Percentiles rank a stretch among this genome's conserved stretches.
Evolutionary conservation across 2,329 filamentous ascomycete genomes (phyloP).

Genomic region (Dactylella cylindrospora): DNA sequence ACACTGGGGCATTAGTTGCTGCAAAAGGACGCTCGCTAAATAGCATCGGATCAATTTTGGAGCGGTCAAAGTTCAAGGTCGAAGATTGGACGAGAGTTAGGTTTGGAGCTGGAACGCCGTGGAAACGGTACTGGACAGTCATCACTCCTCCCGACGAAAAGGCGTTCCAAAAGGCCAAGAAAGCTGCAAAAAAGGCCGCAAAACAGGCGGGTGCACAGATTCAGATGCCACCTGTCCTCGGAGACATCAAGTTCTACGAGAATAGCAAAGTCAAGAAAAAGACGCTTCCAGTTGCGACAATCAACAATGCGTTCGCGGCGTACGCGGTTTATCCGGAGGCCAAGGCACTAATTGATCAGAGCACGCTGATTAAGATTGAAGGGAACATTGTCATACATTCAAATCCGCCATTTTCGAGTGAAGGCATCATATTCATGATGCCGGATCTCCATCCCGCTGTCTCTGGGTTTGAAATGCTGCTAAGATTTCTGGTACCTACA

Average conservation of each 20-base stretch:
- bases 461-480: conserved; percentile 90
- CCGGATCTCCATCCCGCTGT: conserved; percentile 90
- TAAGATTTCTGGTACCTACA: conserved; percentile 87
- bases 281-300: conserved; percentile 81
- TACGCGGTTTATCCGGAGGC: conserved; percentile 96
- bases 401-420: conserved; percentile 71
- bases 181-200: conserved; percentile 72
- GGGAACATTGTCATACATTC: conserved; percentile 86
- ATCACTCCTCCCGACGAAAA: conserved; percentile 92
- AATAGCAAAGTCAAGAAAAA: conserved; percentile 86
- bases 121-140: conserved; percentile 96
- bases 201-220: conserved; percentile 79
- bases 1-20: conserved; percentile 91
- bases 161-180: conserved; percentile 79
- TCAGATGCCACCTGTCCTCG: conserved; percentile 68
- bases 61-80: conserved; percentile 71
- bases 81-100: conserved; percentile 95
- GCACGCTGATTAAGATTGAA: conserved; percentile 90
- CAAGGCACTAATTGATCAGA: conserved; percentile 89
- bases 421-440: conserved; percentile 98
- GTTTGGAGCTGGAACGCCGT: conserved; percentile 93
- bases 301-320: conserved; percentile 85
- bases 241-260: conserved; percentile 93
- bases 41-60: conserved; percentile 86
- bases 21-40: conserved; percentile 88